phyloP scores from a whole-genome alignment of 1,284 basidiomycete genomes.

The Sanghuangporus weigelae region DNA sequence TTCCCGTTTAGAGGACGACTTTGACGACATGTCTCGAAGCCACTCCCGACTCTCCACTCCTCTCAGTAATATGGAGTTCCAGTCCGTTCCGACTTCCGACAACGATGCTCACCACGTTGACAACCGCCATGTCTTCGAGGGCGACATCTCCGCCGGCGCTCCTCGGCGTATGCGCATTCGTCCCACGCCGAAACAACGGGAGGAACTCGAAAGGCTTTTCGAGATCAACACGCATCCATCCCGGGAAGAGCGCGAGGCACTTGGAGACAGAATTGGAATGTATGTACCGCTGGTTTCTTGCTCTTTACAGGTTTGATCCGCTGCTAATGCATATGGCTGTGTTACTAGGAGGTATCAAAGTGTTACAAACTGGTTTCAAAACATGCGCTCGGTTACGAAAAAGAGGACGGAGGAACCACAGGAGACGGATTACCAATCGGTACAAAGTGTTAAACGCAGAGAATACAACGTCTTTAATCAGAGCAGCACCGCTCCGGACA shows the following conservation, averaged over 20 bases:
- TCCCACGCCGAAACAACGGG: conserved; percentile 57
- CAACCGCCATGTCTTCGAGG: conserved; percentile 38
- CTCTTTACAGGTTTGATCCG: conserved; percentile 17
- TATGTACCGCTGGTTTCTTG: conserved; percentile 33
- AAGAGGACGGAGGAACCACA: conserved; percentile 50
- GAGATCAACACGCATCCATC: conserved; percentile 57
- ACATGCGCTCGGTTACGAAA: conserved; percentile 69
- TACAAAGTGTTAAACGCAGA: conserved; percentile 24
- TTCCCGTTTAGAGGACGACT: conserved; percentile 37
- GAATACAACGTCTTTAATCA: background rate
- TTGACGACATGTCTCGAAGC: conserved; percentile 26
- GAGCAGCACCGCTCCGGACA: conserved; percentile 21
- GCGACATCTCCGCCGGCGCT: conserved; percentile 38
- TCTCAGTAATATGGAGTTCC: conserved; percentile 16
- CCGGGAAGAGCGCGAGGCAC: conserved; percentile 54
- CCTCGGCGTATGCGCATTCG: conserved; percentile 54
- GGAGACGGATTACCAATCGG: conserved; percentile 33
- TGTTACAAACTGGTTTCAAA: conserved; percentile 81
- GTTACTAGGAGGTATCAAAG: conserved; percentile 61
- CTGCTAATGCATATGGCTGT: conserved; percentile 9
- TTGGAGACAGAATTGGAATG: conserved; percentile 68
- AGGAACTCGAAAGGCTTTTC: conserved; percentile 61
- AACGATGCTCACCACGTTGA: conserved; percentile 44
- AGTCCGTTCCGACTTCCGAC: conserved; percentile 31
- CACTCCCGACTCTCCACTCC: conserved; percentile 17